Conservation (phyloP, 2,329 filamentous ascomycete genomes). For the Fusarium redolens region DNA sequence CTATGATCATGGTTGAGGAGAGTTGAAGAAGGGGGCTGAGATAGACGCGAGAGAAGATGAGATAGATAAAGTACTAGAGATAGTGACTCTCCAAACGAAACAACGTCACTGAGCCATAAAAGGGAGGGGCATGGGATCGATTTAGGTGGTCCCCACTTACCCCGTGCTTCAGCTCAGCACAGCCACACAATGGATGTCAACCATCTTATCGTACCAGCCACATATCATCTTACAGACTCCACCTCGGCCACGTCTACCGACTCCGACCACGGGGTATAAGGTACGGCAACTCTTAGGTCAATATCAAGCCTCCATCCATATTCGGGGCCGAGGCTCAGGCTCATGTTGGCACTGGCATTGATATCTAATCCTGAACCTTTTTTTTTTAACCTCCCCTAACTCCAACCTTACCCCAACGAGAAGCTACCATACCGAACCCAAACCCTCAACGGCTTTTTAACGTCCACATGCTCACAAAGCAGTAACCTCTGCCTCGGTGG, state of each 20-base stretch:
- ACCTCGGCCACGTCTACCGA: conserved; percentile 18
- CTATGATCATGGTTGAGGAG: conserved; percentile 36
- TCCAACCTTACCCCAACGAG: conserved; percentile 17
- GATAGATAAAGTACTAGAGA: background rate
- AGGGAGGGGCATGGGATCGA: conserved; percentile 28
- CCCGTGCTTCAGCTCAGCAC: conserved; percentile 17
- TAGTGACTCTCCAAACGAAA: conserved; percentile 4
- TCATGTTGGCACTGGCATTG: conserved; percentile 13
- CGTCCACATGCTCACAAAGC: conserved; percentile 21
- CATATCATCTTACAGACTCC: background rate
- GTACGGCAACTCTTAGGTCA: background rate
- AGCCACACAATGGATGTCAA: background rate
- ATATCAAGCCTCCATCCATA: conserved; percentile 26
- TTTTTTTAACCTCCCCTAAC: conserved; percentile 9
- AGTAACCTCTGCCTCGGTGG: conserved; percentile 1
- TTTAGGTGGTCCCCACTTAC: conserved; percentile 8
- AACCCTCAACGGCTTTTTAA: conserved; percentile 12
- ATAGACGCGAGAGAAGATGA: background rate
- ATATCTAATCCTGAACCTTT: conserved; percentile 18
- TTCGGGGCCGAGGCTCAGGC: conserved; percentile 29
- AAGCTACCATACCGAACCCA: background rate
- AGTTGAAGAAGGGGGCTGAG: conserved; percentile 8
- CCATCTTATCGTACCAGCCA: background rate
- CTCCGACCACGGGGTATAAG: conserved; percentile 15
- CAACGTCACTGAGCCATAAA: conserved; percentile 22